Evolutionary conservation across 768 basidiomycete genomes (phyloP).

Genomic region (Calocybe indica): DNA sequence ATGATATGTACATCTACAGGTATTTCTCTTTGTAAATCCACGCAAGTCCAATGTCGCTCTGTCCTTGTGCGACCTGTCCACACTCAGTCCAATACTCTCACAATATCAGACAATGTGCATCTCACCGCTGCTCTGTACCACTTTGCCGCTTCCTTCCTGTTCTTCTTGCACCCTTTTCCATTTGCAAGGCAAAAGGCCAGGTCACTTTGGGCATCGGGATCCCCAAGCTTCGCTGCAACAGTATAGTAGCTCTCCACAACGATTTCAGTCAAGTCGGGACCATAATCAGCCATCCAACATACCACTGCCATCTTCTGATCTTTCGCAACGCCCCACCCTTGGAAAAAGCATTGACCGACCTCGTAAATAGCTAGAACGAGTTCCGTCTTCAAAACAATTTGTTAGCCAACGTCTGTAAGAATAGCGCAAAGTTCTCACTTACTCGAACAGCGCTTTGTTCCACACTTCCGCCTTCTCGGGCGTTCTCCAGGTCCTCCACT

Average conservation of each 20-base stretch:
- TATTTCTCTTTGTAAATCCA: constrained; percentile 94
- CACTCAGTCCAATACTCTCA: background rate
- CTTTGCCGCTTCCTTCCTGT: constrained; percentile 78
- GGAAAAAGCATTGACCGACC: constrained; percentile 89
- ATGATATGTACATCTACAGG: constrained; percentile 18
- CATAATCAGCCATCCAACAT: constrained; percentile 20
- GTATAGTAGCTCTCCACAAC: constrained; percentile 66
- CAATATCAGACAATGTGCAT: constrained; percentile 3
- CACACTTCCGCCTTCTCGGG: constrained; percentile 38
- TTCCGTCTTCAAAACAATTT: constrained; percentile 46
- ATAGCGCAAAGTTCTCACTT: constrained; percentile 2
- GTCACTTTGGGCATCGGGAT: constrained; percentile 82
- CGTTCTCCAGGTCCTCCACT: constrained; percentile 67
- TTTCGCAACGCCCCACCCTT: constrained; percentile 84
- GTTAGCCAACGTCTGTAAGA: background rate
- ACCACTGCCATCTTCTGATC: constrained; percentile 90
- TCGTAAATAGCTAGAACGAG: constrained; percentile 88
- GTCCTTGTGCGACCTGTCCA: constrained; percentile 51
- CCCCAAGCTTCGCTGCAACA: constrained; percentile 80
- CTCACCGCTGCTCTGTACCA: constrained; percentile 87
- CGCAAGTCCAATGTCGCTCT: constrained; percentile 76
- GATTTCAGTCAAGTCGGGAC: constrained; percentile 1
- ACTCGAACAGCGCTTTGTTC: constrained; percentile 54
- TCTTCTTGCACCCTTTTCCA: constrained; percentile 85
- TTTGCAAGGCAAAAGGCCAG: constrained; percentile 82